phyloP scores from a whole-genome alignment of 140 eudicot genomes.

The Anethum foeniculum region DNA sequence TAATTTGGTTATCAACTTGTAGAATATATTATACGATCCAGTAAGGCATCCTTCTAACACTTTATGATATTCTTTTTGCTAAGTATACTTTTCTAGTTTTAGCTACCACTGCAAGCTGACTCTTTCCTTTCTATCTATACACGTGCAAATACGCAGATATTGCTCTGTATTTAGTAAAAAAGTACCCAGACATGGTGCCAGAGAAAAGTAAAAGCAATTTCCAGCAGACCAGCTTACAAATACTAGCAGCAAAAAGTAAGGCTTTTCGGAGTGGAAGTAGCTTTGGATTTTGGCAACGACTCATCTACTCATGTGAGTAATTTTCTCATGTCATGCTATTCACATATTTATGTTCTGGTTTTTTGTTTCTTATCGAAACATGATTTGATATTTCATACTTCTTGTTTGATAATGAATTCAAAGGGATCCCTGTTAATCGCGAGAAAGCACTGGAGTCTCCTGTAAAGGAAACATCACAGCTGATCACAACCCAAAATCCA shows the following conservation, averaged over 20 bases:
- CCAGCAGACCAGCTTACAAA: neutral
- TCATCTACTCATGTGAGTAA: slow-evolving; percentile 7
- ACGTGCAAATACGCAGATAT: neutral
- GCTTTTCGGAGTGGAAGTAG: neutral
- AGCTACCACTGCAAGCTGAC: too few relatives aligned
- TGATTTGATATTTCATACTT: neutral
- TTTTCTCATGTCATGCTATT: neutral
- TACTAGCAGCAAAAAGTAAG: neutral
- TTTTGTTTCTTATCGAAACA: too few relatives aligned
- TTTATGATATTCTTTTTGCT: too few relatives aligned
- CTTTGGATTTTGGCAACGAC: slow-evolving; percentile 1
- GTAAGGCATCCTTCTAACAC: too few relatives aligned
- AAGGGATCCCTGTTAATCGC: neutral
- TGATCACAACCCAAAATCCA: neutral
- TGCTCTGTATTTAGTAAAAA: neutral
- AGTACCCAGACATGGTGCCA: neutral
- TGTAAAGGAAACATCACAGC: neutral
- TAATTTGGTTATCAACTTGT: too few relatives aligned
- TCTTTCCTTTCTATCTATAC: neutral
- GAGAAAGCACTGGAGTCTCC: neutral
- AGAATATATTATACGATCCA: too few relatives aligned
- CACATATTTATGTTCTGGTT: neutral
- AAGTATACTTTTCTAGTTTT: too few relatives aligned
- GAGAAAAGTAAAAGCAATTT: neutral
- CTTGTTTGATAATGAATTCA: neutral